Percentiles rank a stretch among this genome's conserved stretches.
These are phyloP conservation scores for Erysiphe pulchra DNA, from an alignment of 2,329 filamentous ascomycete genomes.

Conservation along the genomic window DNA sequence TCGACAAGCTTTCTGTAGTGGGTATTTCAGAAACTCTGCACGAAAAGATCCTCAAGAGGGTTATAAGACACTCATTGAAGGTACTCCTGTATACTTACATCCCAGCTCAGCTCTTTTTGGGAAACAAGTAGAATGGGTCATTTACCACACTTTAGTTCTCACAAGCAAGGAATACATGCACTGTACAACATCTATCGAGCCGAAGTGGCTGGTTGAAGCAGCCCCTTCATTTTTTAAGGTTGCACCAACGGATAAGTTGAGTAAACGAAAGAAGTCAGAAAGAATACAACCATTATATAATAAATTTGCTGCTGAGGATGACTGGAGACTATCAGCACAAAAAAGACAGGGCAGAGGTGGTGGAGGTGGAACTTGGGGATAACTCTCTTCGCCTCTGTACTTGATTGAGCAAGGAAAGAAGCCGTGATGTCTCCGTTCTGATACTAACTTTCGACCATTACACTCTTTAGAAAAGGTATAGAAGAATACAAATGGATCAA, in stretches of 20 bases:
- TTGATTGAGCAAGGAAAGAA: neutral
- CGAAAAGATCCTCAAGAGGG: conserved; percentile 91
- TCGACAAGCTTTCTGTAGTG: conserved; percentile 66
- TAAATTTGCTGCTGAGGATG: conserved; percentile 73
- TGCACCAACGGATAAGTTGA: conserved; percentile 60
- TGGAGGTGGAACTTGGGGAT: conserved; percentile 85
- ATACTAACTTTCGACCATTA: too few species aligned
- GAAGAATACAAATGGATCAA: neutral
- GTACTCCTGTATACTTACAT: conserved; percentile 85
- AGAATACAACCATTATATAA: conserved; percentile 89
- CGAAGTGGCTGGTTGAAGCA: conserved; percentile 79
- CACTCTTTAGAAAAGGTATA: too few species aligned
- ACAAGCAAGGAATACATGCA: conserved; percentile 99
- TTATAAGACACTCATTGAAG: conserved; percentile 91
- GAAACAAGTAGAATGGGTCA: conserved; percentile 87
- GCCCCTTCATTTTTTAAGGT: conserved; percentile 99
- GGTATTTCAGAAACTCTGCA: conserved; percentile 88
- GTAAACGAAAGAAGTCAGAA: conserved; percentile 81
- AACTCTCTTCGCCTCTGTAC: neutral
- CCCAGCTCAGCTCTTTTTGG: conserved; percentile 80
- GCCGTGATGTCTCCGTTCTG: too few species aligned
- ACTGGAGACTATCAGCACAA: conserved; percentile 84
- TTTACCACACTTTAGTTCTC: conserved; percentile 74
- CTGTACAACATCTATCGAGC: conserved; percentile 74
- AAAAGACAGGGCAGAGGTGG: conserved; percentile 61